A percentile compares a stretch with the other conserved stretches of the same genome.
These are phyloP conservation scores for Anaeramoeba flamelloides DNA, from an alignment of 78 protist genomes.

Conservation along the genomic window DNA sequence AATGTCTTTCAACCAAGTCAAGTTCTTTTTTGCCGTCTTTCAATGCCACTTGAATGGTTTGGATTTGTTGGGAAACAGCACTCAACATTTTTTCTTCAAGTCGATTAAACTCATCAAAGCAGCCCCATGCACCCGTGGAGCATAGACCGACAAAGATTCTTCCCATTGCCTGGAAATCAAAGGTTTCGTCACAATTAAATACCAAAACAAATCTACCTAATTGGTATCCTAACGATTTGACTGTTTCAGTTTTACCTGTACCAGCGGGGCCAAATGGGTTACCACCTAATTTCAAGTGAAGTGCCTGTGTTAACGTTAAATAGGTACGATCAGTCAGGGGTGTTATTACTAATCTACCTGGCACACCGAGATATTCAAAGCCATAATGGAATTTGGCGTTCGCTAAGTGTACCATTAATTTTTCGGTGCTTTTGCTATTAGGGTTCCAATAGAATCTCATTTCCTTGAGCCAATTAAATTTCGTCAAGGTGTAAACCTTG, in stretches of 20 bases:
- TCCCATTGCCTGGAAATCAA: constrained; percentile 83
- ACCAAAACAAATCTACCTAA: constrained; percentile 29
- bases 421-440: background rate
- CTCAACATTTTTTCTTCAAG: constrained; percentile 92
- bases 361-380: constrained; percentile 89
- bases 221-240: constrained; percentile 79
- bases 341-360: constrained; percentile 81
- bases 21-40: constrained; percentile 5
- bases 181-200: constrained; percentile 90
- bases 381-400: constrained; percentile 68
- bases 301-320: constrained; percentile 68
- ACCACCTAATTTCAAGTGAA: constrained; percentile 65
- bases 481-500: background rate
- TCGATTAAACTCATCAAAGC: constrained; percentile 98
- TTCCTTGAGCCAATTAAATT: constrained; percentile 73
- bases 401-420: constrained; percentile 54
- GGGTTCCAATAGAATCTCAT: constrained; percentile 68
- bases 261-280: constrained; percentile 98
- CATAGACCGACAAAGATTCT: constrained; percentile 90
- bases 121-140: constrained; percentile 93
- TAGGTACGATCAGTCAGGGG: constrained; percentile 73
- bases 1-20: constrained; percentile 30
- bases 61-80: constrained; percentile 95
- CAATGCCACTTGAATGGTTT: constrained; percentile 68
- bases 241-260: constrained; percentile 94